These are phyloP conservation scores for Mycosphaerella arachidis DNA, from an alignment of 2,329 filamentous ascomycete genomes.

Conservation along the genomic window DNA sequence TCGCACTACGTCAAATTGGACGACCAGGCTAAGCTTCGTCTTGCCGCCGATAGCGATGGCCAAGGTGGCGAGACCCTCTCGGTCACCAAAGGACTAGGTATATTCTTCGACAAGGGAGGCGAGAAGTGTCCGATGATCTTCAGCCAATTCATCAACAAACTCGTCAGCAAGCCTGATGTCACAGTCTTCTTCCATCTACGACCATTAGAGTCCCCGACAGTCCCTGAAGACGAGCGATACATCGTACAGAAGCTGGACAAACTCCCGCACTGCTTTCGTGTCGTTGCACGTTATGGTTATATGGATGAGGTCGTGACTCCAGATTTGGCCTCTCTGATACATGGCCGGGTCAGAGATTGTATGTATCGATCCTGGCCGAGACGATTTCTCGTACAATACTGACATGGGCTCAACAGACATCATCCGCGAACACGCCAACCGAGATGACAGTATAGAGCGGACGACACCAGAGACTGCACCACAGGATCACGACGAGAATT, in stretches of 20 bases:
- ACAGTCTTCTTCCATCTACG: constrained; percentile 72
- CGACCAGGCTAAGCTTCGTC: constrained; percentile 26
- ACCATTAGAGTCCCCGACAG: constrained; percentile 56
- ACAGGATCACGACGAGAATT: constrained; percentile 1
- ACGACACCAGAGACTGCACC: background rate
- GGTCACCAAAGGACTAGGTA: constrained; percentile 53
- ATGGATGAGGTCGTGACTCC: constrained; percentile 66
- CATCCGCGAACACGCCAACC: background rate
- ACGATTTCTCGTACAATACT: background rate
- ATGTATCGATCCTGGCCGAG: background rate
- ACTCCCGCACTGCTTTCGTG: constrained; percentile 59
- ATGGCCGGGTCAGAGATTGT: constrained; percentile 50
- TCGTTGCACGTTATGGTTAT: constrained; percentile 68
- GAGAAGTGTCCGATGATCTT: constrained; percentile 63
- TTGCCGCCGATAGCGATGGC: constrained; percentile 7
- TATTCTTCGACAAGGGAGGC: constrained; percentile 76
- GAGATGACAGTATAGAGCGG: background rate
- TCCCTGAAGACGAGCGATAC: constrained; percentile 47
- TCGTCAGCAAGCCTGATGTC: constrained; percentile 62
- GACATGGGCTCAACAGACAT: background rate
- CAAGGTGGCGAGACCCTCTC: constrained; percentile 39
- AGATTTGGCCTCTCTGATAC: constrained; percentile 57
- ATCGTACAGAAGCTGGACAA: constrained; percentile 45
- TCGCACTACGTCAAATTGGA: constrained; percentile 41
- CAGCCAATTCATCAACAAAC: constrained; percentile 67